Conservation (phyloP, 179 eudicot species). For the Silene vulgaris region DNA sequence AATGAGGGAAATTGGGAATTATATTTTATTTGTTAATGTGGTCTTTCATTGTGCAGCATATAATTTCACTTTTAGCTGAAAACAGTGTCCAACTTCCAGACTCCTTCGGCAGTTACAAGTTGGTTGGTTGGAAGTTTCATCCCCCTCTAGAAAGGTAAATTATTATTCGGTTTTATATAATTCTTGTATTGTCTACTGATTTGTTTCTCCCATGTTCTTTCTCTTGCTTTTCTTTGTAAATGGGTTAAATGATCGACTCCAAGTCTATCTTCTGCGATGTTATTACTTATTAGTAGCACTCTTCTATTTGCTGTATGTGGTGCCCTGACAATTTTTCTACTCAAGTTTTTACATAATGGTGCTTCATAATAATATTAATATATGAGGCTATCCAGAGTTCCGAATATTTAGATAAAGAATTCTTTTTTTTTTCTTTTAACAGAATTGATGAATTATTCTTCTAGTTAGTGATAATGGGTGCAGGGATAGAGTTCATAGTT, state of each 20-base stretch:
- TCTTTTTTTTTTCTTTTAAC: too few relatives aligned
- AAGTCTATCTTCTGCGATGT: background rate
- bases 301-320: too few relatives aligned
- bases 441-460: too few relatives aligned
- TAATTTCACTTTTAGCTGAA: slow-evolving; percentile 57
- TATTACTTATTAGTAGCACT: background rate
- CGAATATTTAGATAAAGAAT: too few relatives aligned
- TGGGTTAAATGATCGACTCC: background rate
- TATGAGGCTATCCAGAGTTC: too few relatives aligned
- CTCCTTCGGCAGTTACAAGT: slow-evolving; percentile 54
- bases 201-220: background rate
- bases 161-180: background rate
- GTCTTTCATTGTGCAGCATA: slow-evolving; percentile 44
- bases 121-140: slow-evolving; percentile 60
- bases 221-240: background rate
- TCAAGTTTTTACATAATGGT: too few relatives aligned
- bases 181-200: background rate
- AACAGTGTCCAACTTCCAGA: slow-evolving; percentile 52
- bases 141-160: slow-evolving; percentile 53
- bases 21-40: slow-evolving; percentile 16
- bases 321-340: too few relatives aligned
- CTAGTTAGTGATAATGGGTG: too few relatives aligned
- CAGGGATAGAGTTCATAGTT: too few relatives aligned
- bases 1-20: slow-evolving; percentile 10
- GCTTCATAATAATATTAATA: too few relatives aligned